phyloP scores from a whole-genome alignment of 352 stramenopile genomes.

The Phytophthora cryptogea region DNA sequence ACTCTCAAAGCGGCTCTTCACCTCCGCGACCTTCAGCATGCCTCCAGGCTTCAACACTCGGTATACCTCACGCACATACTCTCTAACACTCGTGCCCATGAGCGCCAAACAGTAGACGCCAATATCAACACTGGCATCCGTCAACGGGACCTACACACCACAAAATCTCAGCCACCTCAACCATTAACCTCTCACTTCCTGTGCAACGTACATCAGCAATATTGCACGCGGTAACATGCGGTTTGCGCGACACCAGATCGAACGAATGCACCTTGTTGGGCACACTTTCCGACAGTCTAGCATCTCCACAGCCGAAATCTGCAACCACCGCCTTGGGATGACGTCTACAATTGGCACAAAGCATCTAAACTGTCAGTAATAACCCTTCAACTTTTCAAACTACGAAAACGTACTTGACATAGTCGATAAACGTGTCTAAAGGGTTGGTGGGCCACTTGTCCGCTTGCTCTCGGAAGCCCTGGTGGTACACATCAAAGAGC shows the following conservation, averaged over 20 bases:
- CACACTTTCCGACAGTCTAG: slow-evolving; percentile 91
- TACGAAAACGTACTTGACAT: slow-evolving; percentile 75
- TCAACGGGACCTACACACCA: slow-evolving; percentile 90
- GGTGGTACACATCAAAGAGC: slow-evolving; percentile 98
- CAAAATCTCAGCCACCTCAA: neutral
- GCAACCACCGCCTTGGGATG: slow-evolving; percentile 86
- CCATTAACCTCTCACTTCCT: neutral
- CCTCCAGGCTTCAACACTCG: slow-evolving; percentile 94
- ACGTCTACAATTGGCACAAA: slow-evolving; percentile 36
- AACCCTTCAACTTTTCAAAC: slow-evolving; percentile 1
- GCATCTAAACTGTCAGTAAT: slow-evolving; percentile 1
- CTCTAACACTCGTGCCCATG: slow-evolving; percentile 97
- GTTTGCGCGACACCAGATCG: slow-evolving; percentile 95
- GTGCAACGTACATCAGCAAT: slow-evolving; percentile 85
- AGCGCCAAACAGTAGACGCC: slow-evolving; percentile 97
- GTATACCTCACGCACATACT: slow-evolving; percentile 97
- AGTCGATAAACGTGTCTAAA: slow-evolving; percentile 96
- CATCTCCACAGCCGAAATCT: slow-evolving; percentile 99
- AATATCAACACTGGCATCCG: slow-evolving; percentile 92
- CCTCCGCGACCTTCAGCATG: slow-evolving; percentile 88
- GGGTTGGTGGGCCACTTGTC: slow-evolving; percentile 97
- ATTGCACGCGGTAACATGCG: slow-evolving; percentile 95
- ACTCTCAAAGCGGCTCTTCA: slow-evolving; percentile 86
- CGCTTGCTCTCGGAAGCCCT: slow-evolving; percentile 97
- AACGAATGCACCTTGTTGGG: slow-evolving; percentile 96